Conservation (phyloP, 257 asterid genomes). For the Solanum pennellii region DNA sequence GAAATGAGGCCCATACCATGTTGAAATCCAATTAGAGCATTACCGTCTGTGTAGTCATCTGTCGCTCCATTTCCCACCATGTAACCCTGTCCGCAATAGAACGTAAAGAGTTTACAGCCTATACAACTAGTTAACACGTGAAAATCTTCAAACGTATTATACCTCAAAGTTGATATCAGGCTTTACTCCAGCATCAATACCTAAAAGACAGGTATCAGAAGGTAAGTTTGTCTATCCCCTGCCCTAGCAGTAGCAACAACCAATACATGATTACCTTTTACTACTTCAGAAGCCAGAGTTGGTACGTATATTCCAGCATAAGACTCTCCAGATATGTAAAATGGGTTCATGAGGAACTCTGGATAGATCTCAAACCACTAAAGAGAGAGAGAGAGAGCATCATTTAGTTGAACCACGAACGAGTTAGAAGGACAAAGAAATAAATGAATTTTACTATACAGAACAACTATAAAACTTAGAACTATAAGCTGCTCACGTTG, state of each 20-base stretch:
- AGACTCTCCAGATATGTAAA: constrained; percentile 82
- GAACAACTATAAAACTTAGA: not conserved
- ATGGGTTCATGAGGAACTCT: constrained; percentile 64
- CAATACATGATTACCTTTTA: constrained; percentile 36
- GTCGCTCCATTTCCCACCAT: constrained; percentile 96
- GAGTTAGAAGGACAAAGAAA: not conserved
- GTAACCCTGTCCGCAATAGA: constrained; percentile 63
- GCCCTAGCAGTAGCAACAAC: not conserved
- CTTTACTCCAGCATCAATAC: constrained; percentile 57
- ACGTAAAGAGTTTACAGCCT: constrained; percentile 7
- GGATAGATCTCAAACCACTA: constrained; percentile 95
- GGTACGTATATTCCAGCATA: constrained; percentile 96
- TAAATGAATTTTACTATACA: not conserved
- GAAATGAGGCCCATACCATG: constrained; percentile 98
- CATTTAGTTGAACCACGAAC: not conserved
- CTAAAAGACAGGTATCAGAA: constrained; percentile 16
- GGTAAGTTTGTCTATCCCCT: not conserved
- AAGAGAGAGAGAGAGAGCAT: not conserved
- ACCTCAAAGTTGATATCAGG: constrained; percentile 82
- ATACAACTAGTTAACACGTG: not conserved
- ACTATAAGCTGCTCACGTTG: not conserved
- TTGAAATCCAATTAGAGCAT: constrained; percentile 79
- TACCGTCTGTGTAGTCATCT: constrained; percentile 67
- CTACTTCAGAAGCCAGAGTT: constrained; percentile 80
- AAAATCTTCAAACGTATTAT: constrained; percentile 9